A percentile compares a stretch with the other conserved stretches of the same genome.
These are phyloP conservation scores for Dryas octopetala DNA, from an alignment of 306 rosid species.

Conservation along the genomic window DNA sequence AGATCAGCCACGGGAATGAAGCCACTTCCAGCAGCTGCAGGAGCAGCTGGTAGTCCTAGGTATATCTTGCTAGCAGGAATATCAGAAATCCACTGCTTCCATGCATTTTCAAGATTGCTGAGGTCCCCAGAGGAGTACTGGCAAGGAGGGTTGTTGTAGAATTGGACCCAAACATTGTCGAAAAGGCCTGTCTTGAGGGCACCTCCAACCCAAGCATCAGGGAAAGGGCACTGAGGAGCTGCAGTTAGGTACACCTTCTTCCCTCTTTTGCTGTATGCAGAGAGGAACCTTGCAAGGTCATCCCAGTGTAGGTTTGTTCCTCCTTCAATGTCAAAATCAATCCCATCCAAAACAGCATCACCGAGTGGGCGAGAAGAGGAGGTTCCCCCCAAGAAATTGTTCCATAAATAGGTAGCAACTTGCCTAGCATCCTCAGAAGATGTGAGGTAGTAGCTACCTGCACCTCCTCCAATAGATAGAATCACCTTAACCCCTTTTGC, in stretches of 20 bases:
- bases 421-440: slow-evolving; percentile 48
- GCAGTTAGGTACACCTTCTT: slow-evolving; percentile 54
- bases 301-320: slow-evolving; percentile 53
- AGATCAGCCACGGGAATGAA: slow-evolving; percentile 41
- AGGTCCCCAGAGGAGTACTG: slow-evolving; percentile 46
- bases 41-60: slow-evolving; percentile 55
- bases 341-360: slow-evolving; percentile 52
- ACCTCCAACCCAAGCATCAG: slow-evolving; percentile 54
- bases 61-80: slow-evolving; percentile 46
- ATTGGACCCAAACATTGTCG: slow-evolving; percentile 65
- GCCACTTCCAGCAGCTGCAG: slow-evolving; percentile 56
- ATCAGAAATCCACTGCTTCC: slow-evolving; percentile 52
- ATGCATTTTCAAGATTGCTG: slow-evolving; percentile 39
- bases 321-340: slow-evolving; percentile 65
- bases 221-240: slow-evolving; percentile 64
- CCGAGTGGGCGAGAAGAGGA: slow-evolving; percentile 53
- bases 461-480: slow-evolving; percentile 58
- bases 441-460: slow-evolving; percentile 48
- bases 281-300: slow-evolving; percentile 51
- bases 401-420: slow-evolving; percentile 57
- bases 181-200: slow-evolving; percentile 56
- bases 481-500: slow-evolving; percentile 47
- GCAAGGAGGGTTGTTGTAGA: slow-evolving; percentile 59
- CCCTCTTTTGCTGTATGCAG: slow-evolving; percentile 31
- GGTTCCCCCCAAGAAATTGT: slow-evolving; percentile 56